phyloP scores from a whole-genome alignment of 1,284 basidiomycete species.

The Coniferiporia weirii region DNA sequence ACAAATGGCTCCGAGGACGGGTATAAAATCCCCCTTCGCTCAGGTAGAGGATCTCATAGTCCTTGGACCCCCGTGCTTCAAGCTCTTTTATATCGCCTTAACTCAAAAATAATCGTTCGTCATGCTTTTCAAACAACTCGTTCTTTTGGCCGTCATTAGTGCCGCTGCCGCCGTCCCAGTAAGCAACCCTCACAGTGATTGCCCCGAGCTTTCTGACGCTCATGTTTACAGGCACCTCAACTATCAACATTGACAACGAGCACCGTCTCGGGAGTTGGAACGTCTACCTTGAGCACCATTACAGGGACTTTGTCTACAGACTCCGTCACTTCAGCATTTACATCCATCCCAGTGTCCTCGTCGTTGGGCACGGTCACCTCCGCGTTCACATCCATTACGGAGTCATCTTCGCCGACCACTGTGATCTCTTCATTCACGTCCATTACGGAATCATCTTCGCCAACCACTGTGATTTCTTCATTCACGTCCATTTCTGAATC shows the following conservation, averaged over 20 bases:
- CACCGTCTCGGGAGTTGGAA: no score
- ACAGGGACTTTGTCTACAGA: no score
- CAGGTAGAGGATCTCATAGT: background rate
- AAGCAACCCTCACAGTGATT: background rate
- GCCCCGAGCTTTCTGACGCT: background rate
- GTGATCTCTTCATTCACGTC: no score
- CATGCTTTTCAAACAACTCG: conserved; percentile 1
- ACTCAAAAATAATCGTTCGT: background rate
- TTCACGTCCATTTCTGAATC: no score
- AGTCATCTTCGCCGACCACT: no score
- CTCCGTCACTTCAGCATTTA: no score
- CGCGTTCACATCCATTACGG: no score
- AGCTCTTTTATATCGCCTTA: background rate
- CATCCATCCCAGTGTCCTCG: no score
- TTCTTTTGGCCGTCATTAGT: background rate
- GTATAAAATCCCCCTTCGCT: background rate
- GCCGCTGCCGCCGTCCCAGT: background rate
- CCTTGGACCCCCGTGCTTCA: background rate
- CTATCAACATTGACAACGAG: background rate
- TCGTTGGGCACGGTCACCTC: no score
- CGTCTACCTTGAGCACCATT: no score
- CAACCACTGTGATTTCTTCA: no score
- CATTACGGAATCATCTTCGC: no score
- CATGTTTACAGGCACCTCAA: background rate
- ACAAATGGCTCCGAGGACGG: background rate